phyloP scores from a whole-genome alignment of 768 basidiomycete species.

The Strobilomyces confusus region DNA sequence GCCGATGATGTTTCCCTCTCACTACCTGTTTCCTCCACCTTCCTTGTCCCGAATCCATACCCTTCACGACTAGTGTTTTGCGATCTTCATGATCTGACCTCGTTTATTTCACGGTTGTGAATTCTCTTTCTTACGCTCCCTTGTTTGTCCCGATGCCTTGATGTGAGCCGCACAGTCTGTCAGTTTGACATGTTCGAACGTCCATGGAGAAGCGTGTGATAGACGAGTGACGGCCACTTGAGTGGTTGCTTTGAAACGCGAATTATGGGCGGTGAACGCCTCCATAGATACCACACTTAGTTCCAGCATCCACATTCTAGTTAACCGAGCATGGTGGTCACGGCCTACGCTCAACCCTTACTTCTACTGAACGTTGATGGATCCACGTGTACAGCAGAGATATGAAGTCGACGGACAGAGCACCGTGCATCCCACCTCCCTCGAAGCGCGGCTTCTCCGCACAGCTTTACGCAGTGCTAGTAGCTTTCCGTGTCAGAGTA shows the following conservation, averaged over 20 bases:
- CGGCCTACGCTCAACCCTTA: no score
- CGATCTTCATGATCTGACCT: constrained; percentile 37
- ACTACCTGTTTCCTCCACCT: constrained; percentile 14
- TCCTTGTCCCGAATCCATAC: constrained; percentile 31
- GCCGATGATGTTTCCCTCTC: constrained; percentile 18
- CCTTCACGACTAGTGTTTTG: constrained; percentile 36
- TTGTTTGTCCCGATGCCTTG: not conserved
- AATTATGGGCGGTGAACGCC: not conserved
- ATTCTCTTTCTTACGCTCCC: constrained; percentile 1
- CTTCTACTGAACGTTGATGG: no score
- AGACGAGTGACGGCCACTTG: not conserved
- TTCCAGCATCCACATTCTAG: no score
- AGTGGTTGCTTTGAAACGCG: not conserved
- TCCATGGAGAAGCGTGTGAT: not conserved
- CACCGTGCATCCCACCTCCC: no score
- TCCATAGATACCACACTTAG: no score
- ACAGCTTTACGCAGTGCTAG: not conserved
- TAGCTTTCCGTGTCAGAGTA: not conserved
- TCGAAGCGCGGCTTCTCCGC: not conserved
- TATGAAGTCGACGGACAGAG: no score
- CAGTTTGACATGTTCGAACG: not conserved
- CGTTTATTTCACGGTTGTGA: constrained; percentile 21
- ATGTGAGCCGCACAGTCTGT: not conserved
- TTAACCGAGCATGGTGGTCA: no score
- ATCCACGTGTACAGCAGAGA: no score